These are phyloP conservation scores for Magnolia officinalis DNA, from an alignment of 164 flowering plant species.

Conservation along the genomic window DNA sequence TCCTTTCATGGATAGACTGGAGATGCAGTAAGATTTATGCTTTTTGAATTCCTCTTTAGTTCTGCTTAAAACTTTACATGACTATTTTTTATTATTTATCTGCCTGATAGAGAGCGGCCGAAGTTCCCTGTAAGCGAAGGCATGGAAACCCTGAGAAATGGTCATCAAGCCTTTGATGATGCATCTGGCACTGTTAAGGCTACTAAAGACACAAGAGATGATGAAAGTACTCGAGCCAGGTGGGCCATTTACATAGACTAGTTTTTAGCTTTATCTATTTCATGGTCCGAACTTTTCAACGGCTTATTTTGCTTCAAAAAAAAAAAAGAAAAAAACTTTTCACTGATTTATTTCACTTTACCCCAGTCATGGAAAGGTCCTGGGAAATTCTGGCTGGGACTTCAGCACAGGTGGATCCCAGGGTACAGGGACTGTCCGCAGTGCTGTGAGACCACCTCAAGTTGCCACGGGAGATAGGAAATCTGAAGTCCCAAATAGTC, in stretches of 20 bases:
- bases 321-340: not conserved
- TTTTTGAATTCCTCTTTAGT: not conserved
- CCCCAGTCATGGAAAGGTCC: slow-evolving; percentile 48
- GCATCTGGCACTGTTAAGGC: slow-evolving; percentile 69
- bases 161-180: slow-evolving; percentile 44
- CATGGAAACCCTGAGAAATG: slow-evolving; percentile 44
- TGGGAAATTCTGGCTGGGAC: slow-evolving; percentile 85
- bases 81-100: slow-evolving; percentile 4
- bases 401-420: slow-evolving; percentile 64
- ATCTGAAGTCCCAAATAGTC: slow-evolving; percentile 37
- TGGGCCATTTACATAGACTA: slow-evolving; percentile 23
- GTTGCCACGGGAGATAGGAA: slow-evolving; percentile 45
- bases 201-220: slow-evolving; percentile 47
- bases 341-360: slow-evolving; percentile 9
- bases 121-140: slow-evolving; percentile 69
- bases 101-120: slow-evolving; percentile 73
- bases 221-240: slow-evolving; percentile 69
- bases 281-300: slow-evolving; percentile 4
- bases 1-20: not conserved
- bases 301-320: not conserved
- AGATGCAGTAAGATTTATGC: not conserved
- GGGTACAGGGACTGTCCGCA: slow-evolving; percentile 56
- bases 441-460: slow-evolving; percentile 62
- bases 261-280: not conserved
- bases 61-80: slow-evolving; percentile 1